These are phyloP conservation scores for Eucalyptus sideroxylon DNA, from an alignment of 345 rosid species.

Conservation along the genomic window DNA sequence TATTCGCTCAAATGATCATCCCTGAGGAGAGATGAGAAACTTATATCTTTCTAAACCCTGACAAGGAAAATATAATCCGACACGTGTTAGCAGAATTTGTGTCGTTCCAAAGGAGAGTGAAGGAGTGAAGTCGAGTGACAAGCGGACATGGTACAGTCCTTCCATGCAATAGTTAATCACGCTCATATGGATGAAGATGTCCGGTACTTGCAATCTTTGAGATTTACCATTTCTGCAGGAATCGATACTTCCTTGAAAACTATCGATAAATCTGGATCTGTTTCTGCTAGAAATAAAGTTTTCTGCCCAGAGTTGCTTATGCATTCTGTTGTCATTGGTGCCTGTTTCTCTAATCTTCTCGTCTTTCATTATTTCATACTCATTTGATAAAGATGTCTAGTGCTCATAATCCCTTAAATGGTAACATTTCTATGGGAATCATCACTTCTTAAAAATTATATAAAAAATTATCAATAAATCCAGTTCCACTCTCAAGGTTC, in stretches of 20 bases:
- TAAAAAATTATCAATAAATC: neutral
- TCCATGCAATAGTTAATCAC: neutral
- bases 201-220: neutral
- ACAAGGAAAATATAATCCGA: neutral
- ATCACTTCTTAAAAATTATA: neutral
- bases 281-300: neutral
- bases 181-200: neutral
- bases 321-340: neutral
- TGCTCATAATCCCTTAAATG: neutral
- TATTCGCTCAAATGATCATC: neutral
- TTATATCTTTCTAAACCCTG: neutral
- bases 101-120: neutral
- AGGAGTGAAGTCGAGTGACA: neutral
- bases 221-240: neutral
- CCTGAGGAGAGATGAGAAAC: neutral
- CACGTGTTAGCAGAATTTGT: neutral
- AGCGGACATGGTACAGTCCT: neutral
- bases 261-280: neutral
- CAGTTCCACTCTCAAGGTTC: neutral
- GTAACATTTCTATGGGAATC: neutral
- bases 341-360: neutral
- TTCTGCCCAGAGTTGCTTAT: neutral
- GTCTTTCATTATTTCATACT: neutral
- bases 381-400: neutral
- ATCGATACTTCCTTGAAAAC: neutral